Evolutionary conservation across 768 basidiomycete genomes (phyloP).

Genomic region (Mycena rosella): DNA sequence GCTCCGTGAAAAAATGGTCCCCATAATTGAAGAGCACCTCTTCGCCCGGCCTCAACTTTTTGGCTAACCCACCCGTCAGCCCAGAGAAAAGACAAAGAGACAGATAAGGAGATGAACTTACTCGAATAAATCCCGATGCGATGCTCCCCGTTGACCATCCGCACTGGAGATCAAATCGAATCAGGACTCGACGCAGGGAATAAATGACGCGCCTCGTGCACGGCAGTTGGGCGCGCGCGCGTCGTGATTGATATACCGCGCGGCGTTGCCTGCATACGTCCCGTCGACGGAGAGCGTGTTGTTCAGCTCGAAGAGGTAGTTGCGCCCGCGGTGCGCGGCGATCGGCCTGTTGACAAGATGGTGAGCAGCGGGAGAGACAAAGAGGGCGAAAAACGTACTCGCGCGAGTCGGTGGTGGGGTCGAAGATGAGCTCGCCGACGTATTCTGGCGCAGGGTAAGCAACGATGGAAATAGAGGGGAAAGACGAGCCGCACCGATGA

Average conservation of each 20-base stretch:
- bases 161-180: slow-evolving; percentile 50
- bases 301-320: slow-evolving; percentile 74
- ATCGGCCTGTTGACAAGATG: slow-evolving; percentile 49
- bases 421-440: slow-evolving; percentile 69
- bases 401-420: slow-evolving; percentile 62
- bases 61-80: slow-evolving; percentile 44
- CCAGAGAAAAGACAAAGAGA: neutral
- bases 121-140: slow-evolving; percentile 74
- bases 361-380: neutral
- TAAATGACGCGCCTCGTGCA: slow-evolving; percentile 55
- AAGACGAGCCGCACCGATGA: slow-evolving; percentile 53
- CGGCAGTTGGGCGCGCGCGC: slow-evolving; percentile 55
- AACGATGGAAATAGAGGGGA: neutral
- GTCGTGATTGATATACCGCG: slow-evolving; percentile 79
- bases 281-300: slow-evolving; percentile 64
- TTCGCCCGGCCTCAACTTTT: slow-evolving; percentile 54
- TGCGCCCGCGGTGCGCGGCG: slow-evolving; percentile 62
- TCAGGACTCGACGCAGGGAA: slow-evolving; percentile 1
- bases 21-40: slow-evolving; percentile 75
- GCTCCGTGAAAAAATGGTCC: slow-evolving; percentile 54
- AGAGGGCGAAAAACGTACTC: slow-evolving; percentile 55
- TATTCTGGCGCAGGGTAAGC: slow-evolving; percentile 62
- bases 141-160: slow-evolving; percentile 73
- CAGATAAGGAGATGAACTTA: slow-evolving; percentile 45
- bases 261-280: slow-evolving; percentile 66